A percentile compares a stretch with the other conserved stretches of the same genome.
phyloP scores from a whole-genome alignment of 139 green algal genomes.

The Coccomyxa sp. region DNA sequence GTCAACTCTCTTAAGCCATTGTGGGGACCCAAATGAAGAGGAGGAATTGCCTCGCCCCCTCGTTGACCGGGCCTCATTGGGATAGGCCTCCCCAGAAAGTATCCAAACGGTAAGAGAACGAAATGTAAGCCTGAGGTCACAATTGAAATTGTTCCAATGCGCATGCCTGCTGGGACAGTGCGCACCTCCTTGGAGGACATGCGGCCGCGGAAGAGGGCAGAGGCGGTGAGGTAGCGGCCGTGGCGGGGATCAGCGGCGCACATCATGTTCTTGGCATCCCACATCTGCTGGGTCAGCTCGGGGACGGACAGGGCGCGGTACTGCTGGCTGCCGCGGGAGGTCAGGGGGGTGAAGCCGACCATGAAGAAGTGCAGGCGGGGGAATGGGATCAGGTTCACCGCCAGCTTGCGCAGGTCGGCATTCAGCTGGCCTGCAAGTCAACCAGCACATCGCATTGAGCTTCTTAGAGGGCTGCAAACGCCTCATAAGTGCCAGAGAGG shows the following conservation, averaged over 20 bases:
- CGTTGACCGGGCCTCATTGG: too few species aligned
- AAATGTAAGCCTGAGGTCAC: too few species aligned
- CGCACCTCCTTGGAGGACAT: constrained; percentile 96
- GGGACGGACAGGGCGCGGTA: constrained; percentile 86
- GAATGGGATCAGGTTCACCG: constrained; percentile 93
- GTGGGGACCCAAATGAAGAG: too few species aligned
- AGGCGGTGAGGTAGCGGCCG: constrained; percentile 96
- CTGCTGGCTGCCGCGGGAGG: constrained; percentile 85
- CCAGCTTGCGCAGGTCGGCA: constrained; percentile 87
- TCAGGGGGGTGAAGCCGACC: constrained; percentile 92
- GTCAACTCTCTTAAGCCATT: too few species aligned
- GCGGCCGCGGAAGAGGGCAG: constrained; percentile 91
- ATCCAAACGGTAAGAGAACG: too few species aligned
- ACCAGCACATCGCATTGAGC: too few species aligned
- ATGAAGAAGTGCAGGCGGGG: constrained; percentile 97
- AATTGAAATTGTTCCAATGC: too few species aligned
- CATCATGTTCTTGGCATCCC: constrained; percentile 99
- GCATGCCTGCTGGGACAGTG: too few species aligned
- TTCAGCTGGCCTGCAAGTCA: constrained; percentile 75
- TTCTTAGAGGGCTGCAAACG: not conserved
- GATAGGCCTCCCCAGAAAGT: too few species aligned
- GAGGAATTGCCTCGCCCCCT: too few species aligned
- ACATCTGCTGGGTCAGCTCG: constrained; percentile 87
- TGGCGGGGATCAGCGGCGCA: constrained; percentile 97
- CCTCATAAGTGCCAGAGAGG: not conserved